These are phyloP conservation scores for Aegle marmelos DNA, from an alignment of 345 rosid genomes.

Conservation along the genomic window DNA sequence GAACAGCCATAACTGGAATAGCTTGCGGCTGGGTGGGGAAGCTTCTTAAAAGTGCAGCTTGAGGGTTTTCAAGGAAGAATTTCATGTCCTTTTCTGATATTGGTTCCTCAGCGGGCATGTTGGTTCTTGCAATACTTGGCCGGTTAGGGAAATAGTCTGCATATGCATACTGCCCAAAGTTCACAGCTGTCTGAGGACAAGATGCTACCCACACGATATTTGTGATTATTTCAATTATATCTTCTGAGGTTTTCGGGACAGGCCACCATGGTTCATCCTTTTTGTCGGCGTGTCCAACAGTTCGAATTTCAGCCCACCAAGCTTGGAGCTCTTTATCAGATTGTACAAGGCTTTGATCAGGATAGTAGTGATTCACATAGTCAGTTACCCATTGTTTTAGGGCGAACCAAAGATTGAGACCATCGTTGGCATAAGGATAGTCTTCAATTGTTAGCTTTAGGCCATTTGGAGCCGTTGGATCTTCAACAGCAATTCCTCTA, in stretches of 20 bases:
- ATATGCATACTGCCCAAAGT: slow-evolving; percentile 50
- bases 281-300: slow-evolving; percentile 50
- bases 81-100: slow-evolving; percentile 26
- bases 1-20: slow-evolving; percentile 35
- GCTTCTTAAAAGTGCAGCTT: slow-evolving; percentile 22
- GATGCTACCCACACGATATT: slow-evolving; percentile 45
- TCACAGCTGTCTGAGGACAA: slow-evolving; percentile 51
- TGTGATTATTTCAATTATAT: slow-evolving; percentile 37
- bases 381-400: slow-evolving; percentile 42
- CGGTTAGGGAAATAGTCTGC: slow-evolving; percentile 51
- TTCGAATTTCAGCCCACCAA: slow-evolving; percentile 56
- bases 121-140: slow-evolving; percentile 41
- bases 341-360: slow-evolving; percentile 22
- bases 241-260: slow-evolving; percentile 20
- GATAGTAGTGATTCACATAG: slow-evolving; percentile 49
- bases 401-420: slow-evolving; percentile 45
- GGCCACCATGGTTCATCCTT: slow-evolving; percentile 60
- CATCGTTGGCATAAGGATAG: slow-evolving; percentile 62
- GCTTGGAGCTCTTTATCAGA: slow-evolving; percentile 52
- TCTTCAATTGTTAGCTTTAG: slow-evolving; percentile 48
- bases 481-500: slow-evolving; percentile 58
- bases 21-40: slow-evolving; percentile 55
- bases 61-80: slow-evolving; percentile 34
- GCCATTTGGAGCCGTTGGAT: slow-evolving; percentile 47
- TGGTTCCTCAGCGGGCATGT: slow-evolving; percentile 47